These are phyloP conservation scores for Cenchrus purpureus DNA, from an alignment of 176 grass and related monocot species.

Conservation along the genomic window DNA sequence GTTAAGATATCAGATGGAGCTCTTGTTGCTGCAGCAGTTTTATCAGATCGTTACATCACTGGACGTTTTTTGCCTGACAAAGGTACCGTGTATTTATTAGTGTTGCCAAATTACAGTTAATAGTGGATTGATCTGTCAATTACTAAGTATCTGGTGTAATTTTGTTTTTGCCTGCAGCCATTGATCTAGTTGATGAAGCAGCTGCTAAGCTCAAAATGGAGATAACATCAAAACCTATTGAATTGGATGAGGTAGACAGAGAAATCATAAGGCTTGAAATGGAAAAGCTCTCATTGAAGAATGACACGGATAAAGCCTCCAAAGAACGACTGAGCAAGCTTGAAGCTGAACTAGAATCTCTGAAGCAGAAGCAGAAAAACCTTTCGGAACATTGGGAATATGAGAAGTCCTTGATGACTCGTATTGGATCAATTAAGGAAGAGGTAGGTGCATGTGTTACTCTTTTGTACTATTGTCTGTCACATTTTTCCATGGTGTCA, in stretches of 20 bases:
- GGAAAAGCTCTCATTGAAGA: constrained; percentile 95
- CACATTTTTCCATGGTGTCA: neutral
- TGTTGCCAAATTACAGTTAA: neutral
- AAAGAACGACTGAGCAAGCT: constrained; percentile 87
- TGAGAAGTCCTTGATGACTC: constrained; percentile 86
- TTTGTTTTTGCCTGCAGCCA: constrained; percentile 58
- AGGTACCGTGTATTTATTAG: constrained; percentile 55
- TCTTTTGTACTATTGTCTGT: constrained; percentile 30
- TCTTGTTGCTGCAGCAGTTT: constrained; percentile 84
- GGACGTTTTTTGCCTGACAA: constrained; percentile 95
- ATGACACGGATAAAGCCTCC: constrained; percentile 86
- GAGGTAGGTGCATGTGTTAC: constrained; percentile 60
- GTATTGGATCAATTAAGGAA: constrained; percentile 88
- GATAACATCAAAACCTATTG: constrained; percentile 93
- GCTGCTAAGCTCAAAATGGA: constrained; percentile 99
- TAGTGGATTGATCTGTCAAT: neutral
- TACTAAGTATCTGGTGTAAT: constrained; percentile 31
- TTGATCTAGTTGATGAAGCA: constrained; percentile 97
- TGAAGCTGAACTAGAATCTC: constrained; percentile 81
- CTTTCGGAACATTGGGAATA: constrained; percentile 89
- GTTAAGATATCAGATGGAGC: constrained; percentile 94
- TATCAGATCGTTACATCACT: constrained; percentile 94
- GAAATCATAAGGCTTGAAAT: constrained; percentile 94
- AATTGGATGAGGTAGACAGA: constrained; percentile 92
- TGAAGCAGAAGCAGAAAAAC: constrained; percentile 81